Conservation (phyloP, 1,284 basidiomycete species). For the Naganishia sp. region DNA sequence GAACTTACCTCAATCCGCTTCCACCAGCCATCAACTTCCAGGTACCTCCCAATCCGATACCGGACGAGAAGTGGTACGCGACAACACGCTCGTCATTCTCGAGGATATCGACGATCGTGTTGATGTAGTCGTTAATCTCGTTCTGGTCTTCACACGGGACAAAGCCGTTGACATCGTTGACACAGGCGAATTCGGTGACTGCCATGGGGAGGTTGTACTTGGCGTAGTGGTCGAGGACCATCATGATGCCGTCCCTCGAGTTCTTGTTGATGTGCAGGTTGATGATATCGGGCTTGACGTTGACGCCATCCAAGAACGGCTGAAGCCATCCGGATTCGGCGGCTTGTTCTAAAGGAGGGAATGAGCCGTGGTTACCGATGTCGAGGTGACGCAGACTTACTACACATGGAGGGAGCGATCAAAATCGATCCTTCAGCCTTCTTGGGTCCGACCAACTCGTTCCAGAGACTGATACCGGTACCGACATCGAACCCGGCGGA, state of each 20-base stretch:
- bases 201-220: conserved; percentile 48
- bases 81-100: conserved; percentile 46
- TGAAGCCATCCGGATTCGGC: conserved; percentile 45
- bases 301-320: conserved; percentile 42
- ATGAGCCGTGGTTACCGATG: not conserved
- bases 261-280: conserved; percentile 54
- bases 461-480: conserved; percentile 45
- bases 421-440: conserved; percentile 44
- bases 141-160: conserved; percentile 48
- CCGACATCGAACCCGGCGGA: conserved; percentile 40
- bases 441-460: conserved; percentile 46
- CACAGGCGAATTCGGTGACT: conserved; percentile 53
- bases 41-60: conserved; percentile 39
- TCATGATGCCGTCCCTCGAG: conserved; percentile 46
- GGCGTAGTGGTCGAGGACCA: conserved; percentile 50
- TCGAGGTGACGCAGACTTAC: conserved; percentile 23
- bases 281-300: conserved; percentile 45
- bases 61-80: conserved; percentile 45
- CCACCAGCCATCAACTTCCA: conserved; percentile 47
- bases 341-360: conserved; percentile 39
- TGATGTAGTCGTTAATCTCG: conserved; percentile 50
- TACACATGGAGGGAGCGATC: conserved; percentile 51
- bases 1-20: conserved; percentile 40
- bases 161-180: conserved; percentile 48
- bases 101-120: conserved; percentile 50